Conservation (phyloP, 371 early-diverging fungal species). For the Rhizomucor miehei region DNA sequence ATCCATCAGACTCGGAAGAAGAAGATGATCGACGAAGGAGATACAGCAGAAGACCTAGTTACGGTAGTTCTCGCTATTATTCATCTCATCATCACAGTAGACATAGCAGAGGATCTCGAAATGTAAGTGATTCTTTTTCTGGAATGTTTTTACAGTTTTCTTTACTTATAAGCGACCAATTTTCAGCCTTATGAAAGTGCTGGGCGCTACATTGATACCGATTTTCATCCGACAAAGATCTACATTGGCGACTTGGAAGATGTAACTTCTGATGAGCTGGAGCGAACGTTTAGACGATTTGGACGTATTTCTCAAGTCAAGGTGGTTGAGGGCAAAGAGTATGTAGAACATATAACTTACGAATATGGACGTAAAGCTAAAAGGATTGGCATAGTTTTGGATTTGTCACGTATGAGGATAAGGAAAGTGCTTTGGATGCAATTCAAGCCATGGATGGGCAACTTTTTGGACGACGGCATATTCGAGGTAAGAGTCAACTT, state of each 20-base stretch:
- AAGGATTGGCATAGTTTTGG: conserved; percentile 33
- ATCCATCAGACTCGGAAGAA: conserved; percentile 22
- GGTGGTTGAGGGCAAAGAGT: conserved; percentile 60
- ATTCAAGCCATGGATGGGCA: conserved; percentile 52
- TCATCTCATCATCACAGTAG: background rate
- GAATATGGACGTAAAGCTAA: background rate
- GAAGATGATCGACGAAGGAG: conserved; percentile 11
- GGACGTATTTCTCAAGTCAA: conserved; percentile 50
- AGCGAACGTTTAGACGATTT: conserved; percentile 47
- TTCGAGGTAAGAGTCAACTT: conserved; percentile 35
- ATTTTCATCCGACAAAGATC: conserved; percentile 54
- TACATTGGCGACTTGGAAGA: conserved; percentile 53
- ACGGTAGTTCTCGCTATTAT: conserved; percentile 6
- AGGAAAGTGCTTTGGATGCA: conserved; percentile 43
- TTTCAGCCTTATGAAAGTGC: conserved; percentile 54
- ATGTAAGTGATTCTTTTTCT: background rate
- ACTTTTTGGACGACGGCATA: conserved; percentile 40
- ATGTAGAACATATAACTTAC: conserved; percentile 2
- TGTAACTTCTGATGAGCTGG: conserved; percentile 31
- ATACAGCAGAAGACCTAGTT: background rate
- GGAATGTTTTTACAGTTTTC: background rate
- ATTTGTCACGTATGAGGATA: conserved; percentile 51
- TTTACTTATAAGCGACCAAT: background rate
- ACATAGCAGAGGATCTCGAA: background rate
- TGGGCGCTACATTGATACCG: conserved; percentile 57